These are phyloP conservation scores for Eucalyptus guilfoylei DNA, from an alignment of 345 rosid genomes.

Conservation along the genomic window DNA sequence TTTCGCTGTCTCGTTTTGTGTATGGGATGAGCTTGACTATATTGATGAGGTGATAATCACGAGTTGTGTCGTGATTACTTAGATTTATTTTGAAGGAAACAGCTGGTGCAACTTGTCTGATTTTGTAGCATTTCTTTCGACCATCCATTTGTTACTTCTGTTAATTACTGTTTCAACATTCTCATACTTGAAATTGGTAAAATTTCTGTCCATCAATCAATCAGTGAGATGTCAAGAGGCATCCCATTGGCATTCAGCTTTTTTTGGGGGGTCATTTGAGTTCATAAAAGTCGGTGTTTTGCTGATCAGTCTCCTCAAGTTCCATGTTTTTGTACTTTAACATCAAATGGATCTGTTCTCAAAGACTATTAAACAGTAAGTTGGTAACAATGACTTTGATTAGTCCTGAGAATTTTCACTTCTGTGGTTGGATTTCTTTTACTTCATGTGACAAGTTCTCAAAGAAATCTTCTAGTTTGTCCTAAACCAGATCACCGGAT, in stretches of 20 bases:
- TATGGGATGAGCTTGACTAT: neutral
- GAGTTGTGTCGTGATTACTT: neutral
- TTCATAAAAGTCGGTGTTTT: neutral
- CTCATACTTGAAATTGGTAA: neutral
- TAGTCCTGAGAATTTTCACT: neutral
- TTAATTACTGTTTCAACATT: neutral
- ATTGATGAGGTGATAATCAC: neutral
- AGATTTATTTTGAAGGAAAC: neutral
- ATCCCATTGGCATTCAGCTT: neutral
- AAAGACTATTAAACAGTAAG: neutral
- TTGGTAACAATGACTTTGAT: neutral
- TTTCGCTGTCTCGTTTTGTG: neutral
- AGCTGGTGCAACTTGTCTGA: neutral
- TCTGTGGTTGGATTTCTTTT: neutral
- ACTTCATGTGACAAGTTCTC: neutral
- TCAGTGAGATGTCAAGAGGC: neutral
- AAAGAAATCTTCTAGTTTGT: neutral
- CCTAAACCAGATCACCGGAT: neutral
- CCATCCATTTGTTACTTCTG: neutral
- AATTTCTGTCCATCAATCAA: neutral
- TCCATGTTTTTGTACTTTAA: neutral
- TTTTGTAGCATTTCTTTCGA: neutral
- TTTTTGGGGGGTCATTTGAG: neutral
- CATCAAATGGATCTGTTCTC: neutral
- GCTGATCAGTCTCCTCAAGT: neutral